Evolutionary conservation across 1,284 basidiomycete genomes (phyloP).

Genomic region (Ganoderma resinaceum): DNA sequence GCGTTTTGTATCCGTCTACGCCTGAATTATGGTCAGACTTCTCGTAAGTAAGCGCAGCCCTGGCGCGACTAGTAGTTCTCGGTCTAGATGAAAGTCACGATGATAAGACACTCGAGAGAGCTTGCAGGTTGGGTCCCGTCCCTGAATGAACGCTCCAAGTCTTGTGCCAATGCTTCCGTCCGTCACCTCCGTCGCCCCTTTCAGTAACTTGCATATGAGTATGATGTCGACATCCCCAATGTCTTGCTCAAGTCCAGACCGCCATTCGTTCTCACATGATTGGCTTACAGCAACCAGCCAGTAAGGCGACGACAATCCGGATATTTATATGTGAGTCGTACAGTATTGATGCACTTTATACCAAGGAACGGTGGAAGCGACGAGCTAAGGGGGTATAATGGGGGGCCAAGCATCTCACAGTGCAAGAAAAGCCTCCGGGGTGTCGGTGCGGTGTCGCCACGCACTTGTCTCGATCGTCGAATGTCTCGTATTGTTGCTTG

Average conservation of each 20-base stretch:
- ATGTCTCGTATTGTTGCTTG: neutral
- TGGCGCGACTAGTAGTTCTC: neutral
- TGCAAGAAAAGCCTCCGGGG: slow-evolving; percentile 1
- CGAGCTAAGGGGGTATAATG: neutral
- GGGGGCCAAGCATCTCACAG: neutral
- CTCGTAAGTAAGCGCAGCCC: neutral
- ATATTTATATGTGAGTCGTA: neutral
- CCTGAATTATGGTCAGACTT: neutral
- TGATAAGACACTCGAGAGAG: neutral
- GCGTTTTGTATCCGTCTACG: too few species aligned
- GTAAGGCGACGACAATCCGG: neutral
- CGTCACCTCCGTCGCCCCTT: neutral
- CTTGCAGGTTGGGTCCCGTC: neutral
- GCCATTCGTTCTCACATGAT: neutral
- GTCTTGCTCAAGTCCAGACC: neutral
- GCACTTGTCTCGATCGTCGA: neutral
- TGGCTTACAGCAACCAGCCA: neutral
- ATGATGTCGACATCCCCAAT: neutral
- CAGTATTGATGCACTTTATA: neutral
- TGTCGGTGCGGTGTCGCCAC: neutral
- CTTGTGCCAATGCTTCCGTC: neutral
- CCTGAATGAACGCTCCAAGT: neutral
- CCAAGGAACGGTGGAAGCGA: neutral
- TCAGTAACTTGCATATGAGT: neutral
- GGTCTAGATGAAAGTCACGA: neutral